Evolutionary conservation across 768 basidiomycete genomes (phyloP).

Genomic region (Calocybe indica): DNA sequence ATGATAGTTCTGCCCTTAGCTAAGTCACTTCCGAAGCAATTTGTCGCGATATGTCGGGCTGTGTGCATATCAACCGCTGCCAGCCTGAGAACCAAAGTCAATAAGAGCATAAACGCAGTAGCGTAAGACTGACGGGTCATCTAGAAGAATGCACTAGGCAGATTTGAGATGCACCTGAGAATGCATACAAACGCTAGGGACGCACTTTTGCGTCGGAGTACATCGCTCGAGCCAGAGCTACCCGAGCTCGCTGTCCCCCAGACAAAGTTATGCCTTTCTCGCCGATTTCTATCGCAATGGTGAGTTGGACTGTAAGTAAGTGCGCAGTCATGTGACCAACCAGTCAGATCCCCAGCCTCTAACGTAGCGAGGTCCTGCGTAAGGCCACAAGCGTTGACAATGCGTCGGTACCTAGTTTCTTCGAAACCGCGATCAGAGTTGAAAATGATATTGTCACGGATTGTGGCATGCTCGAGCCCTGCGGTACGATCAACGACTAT

Average conservation of each 20-base stretch:
- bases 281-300: constrained; percentile 50
- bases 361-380: constrained; percentile 65
- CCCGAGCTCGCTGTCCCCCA: constrained; percentile 68
- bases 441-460: constrained; percentile 79
- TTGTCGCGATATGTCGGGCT: constrained; percentile 58
- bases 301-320: not conserved
- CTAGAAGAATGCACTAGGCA: constrained; percentile 51
- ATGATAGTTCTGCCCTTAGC: constrained; percentile 65
- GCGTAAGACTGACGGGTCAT: constrained; percentile 53
- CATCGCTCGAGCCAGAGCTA: constrained; percentile 73
- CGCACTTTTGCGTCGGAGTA: constrained; percentile 63
- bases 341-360: constrained; percentile 74
- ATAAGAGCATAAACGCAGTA: constrained; percentile 8
- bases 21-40: constrained; percentile 59
- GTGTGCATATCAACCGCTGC: constrained; percentile 79
- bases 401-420: constrained; percentile 54
- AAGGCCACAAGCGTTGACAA: constrained; percentile 73
- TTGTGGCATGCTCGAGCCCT: constrained; percentile 79
- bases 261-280: constrained; percentile 78
- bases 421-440: constrained; percentile 55
- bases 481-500: constrained; percentile 17
- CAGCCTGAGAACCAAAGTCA: constrained; percentile 28
- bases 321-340: constrained; percentile 23
- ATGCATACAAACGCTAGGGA: not conserved
- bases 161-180: constrained; percentile 1